Evolutionary conservation across 805 yeast species (phyloP).

Genomic region (Lipomyces starkeyi): DNA sequence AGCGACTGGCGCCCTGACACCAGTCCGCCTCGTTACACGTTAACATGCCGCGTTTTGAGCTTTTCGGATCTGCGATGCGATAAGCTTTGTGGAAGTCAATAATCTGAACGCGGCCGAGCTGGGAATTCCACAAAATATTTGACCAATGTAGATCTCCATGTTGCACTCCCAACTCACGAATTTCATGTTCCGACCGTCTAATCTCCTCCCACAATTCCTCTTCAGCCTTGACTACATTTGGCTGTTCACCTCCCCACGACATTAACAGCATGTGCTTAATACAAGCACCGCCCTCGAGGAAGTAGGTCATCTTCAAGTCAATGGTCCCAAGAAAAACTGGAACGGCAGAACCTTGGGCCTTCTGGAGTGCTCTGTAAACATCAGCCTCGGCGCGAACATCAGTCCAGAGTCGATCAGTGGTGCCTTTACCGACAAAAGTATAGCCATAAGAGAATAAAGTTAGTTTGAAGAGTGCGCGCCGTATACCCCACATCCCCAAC

Average conservation of each 20-base stretch:
- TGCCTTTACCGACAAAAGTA: conserved; percentile 8
- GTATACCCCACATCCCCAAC: not conserved
- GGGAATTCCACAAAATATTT: conserved; percentile 10
- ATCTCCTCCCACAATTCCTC: not conserved
- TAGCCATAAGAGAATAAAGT: conserved; percentile 6
- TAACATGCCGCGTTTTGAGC: not conserved
- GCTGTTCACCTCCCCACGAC: conserved; percentile 8
- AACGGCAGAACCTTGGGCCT: conserved; percentile 9
- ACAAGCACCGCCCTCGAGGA: not conserved
- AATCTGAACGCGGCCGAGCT: conserved; percentile 8
- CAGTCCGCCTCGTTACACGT: too few species aligned
- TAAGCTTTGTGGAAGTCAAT: conserved; percentile 6
- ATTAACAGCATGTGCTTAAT: conserved; percentile 7
- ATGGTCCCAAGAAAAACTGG: conserved; percentile 8
- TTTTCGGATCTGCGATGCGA: not conserved
- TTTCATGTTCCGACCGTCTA: not conserved
- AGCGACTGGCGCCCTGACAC: too few species aligned
- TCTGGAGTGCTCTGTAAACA: conserved; percentile 3
- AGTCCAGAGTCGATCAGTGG: not conserved
- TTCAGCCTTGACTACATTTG: not conserved
- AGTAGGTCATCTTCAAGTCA: not conserved
- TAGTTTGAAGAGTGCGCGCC: conserved; percentile 6
- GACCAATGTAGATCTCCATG: not conserved
- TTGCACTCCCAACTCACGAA: not conserved
- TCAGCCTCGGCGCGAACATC: conserved; percentile 1